Base-by-base conservation (phyloP, 805 yeast genomes). In the Ogataea parapolymorpha region DNA sequence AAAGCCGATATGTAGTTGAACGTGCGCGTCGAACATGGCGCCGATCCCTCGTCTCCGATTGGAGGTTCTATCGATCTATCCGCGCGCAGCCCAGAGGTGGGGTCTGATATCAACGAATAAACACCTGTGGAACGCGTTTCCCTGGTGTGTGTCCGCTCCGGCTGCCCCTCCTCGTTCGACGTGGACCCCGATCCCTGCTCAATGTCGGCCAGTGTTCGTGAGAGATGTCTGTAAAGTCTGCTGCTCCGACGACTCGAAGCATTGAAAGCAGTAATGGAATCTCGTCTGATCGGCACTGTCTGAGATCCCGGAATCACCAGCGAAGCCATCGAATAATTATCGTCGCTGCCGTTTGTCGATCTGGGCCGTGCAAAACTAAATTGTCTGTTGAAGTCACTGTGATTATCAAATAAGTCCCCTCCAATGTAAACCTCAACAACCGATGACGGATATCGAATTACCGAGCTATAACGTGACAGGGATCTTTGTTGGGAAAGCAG, bases 201-300 rank as follows among this genome's bases (percentile, higher is more conserved):
- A 13, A 37, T 37, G 34, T 24, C 22, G 13, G 26, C 30, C 11
- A 37, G 18, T 4, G 29, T 17, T 15, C 37, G 17, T 5, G 42
- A 22, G 5, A 32, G 10, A 12, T 5, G 13, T 8, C 42, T 20
- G 32, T 32, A 22, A 7, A 15, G 23, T 12, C 34, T 27, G 26
- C 37, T 32, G 14, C 34, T 24, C 4, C 39, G 25, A 9, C 22
- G 26, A 23, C 41, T 39, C 4, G 30, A 30, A 8, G 36, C 30
- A 11, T 16, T 17, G 2, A 28, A 13, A 11, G 35, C 41, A 33
- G 33, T 13, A 12, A 43, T 22, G 7, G 56, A 46, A 23, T 59
- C 63, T 33, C 56, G 42, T 30, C 57, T 40, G 8, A 59, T 58
- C 3, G 61, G 55, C 14, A 56, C 45, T 2, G 44, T 42, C 5